phyloP scores from a whole-genome alignment of 768 basidiomycete species.

The Pleurotus tuber-regium region DNA sequence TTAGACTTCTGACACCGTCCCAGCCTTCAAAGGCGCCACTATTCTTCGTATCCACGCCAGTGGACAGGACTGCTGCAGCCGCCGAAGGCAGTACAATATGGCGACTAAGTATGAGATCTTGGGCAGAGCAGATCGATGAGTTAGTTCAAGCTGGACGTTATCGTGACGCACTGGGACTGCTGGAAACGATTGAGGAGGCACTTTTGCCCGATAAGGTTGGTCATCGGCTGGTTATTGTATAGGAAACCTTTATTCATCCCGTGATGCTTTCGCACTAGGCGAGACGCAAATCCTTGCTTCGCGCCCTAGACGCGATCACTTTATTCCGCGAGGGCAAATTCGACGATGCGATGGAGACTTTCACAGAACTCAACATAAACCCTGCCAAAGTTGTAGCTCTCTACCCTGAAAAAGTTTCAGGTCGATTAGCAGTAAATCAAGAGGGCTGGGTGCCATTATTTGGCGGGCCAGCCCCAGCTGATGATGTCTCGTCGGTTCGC shows the following conservation, averaged over 20 bases:
- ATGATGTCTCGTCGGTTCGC: slow-evolving; percentile 25
- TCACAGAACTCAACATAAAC: slow-evolving; percentile 85
- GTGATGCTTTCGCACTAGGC: slow-evolving; percentile 22
- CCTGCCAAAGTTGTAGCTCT: slow-evolving; percentile 92
- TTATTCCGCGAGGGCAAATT: slow-evolving; percentile 70
- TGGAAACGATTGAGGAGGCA: slow-evolving; percentile 64
- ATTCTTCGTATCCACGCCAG: slow-evolving; percentile 70
- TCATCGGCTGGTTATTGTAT: neutral
- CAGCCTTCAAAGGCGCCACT: slow-evolving; percentile 50
- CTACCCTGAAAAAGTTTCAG: slow-evolving; percentile 80
- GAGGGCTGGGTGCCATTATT: slow-evolving; percentile 81
- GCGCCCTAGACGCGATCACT: slow-evolving; percentile 74
- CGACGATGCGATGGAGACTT: slow-evolving; percentile 80
- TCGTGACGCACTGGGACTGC: slow-evolving; percentile 73
- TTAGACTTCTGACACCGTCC: slow-evolving; percentile 65
- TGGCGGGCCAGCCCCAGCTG: slow-evolving; percentile 59
- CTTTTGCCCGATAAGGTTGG: slow-evolving; percentile 63
- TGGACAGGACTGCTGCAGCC: slow-evolving; percentile 61
- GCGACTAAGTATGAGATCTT: slow-evolving; percentile 67
- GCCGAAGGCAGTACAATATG: slow-evolving; percentile 79
- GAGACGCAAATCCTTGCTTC: slow-evolving; percentile 51
- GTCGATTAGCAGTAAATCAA: slow-evolving; percentile 66
- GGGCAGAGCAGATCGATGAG: slow-evolving; percentile 85
- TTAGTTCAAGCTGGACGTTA: slow-evolving; percentile 68
- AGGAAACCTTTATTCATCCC: neutral